These are phyloP conservation scores for Pythium scleroteichum DNA, from an alignment of 352 stramenopile species.

Conservation along the genomic window DNA sequence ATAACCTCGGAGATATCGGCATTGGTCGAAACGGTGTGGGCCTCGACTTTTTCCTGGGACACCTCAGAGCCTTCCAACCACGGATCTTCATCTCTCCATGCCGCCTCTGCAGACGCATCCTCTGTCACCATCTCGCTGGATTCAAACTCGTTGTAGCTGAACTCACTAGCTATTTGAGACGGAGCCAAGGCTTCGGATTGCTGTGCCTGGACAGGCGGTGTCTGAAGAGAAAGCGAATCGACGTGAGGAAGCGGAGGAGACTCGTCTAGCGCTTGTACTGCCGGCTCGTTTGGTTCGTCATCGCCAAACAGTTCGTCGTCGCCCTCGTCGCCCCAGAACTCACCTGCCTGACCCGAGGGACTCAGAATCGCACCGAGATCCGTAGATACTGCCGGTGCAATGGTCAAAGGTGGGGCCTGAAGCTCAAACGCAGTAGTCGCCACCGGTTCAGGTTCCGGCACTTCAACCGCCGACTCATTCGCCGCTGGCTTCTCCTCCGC, in stretches of 20 bases:
- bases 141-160: constrained; percentile 15
- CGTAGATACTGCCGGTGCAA: constrained; percentile 4
- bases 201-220: neutral
- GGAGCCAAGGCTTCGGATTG: neutral
- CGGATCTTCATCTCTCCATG: constrained; percentile 13
- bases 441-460: neutral
- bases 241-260: constrained; percentile 16
- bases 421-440: neutral
- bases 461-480: neutral
- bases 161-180: neutral
- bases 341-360: constrained; percentile 31
- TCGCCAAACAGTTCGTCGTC: constrained; percentile 64
- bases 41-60: constrained; percentile 13
- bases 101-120: neutral
- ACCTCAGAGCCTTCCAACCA: constrained; percentile 4
- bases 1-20: too few relatives aligned
- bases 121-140: constrained; percentile 1
- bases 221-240: constrained; percentile 8
- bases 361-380: constrained; percentile 31
- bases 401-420: constrained; percentile 1
- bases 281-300: constrained; percentile 49
- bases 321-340: constrained; percentile 66
- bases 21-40: too few relatives aligned
- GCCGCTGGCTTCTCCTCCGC: neutral
- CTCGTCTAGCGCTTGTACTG: constrained; percentile 20